phyloP scores from a whole-genome alignment of 176 grass and related monocot genomes.

The Pontederia paniculata region DNA sequence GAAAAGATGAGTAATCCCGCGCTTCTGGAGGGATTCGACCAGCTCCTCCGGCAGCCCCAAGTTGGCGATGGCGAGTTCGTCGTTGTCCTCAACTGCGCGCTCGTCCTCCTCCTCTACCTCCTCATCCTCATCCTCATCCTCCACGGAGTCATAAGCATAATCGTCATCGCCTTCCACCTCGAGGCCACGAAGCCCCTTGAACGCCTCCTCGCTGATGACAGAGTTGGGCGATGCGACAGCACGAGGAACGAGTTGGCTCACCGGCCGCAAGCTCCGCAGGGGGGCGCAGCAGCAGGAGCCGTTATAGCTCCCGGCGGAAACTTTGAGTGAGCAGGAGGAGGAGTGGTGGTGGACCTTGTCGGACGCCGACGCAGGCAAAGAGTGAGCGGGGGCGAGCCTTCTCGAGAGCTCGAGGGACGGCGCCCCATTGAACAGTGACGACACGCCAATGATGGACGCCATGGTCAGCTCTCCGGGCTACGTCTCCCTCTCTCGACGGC shows the following conservation, averaged over 20 bases:
- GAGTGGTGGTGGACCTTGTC: too few species aligned
- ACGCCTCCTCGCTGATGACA: slow-evolving; percentile 85
- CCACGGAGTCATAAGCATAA: slow-evolving; percentile 7
- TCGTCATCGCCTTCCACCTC: slow-evolving; percentile 20
- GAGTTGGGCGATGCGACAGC: slow-evolving; percentile 66
- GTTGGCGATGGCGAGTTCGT: slow-evolving; percentile 71
- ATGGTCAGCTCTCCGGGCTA: too few species aligned
- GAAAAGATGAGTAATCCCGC: slow-evolving; percentile 81
- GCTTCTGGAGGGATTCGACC: slow-evolving; percentile 63
- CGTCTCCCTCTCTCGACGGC: too few species aligned
- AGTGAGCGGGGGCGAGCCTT: background rate
- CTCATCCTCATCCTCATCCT: too few species aligned
- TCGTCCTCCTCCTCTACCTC: too few species aligned
- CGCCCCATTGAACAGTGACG: slow-evolving; percentile 37
- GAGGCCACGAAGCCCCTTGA: slow-evolving; percentile 47
- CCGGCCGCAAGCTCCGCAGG: background rate
- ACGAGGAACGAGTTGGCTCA: slow-evolving; percentile 20
- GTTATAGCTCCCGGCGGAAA: background rate
- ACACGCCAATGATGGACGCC: slow-evolving; percentile 50
- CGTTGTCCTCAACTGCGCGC: slow-evolving; percentile 11
- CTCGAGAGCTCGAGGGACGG: slow-evolving; percentile 16
- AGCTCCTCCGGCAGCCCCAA: slow-evolving; percentile 62
- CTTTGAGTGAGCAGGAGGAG: slow-evolving; percentile 2
- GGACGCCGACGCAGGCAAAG: background rate
- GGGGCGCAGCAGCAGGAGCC: background rate